These are phyloP conservation scores for Kwoniella dejecticola DNA, from an alignment of 768 basidiomycete species.

Conservation along the genomic window DNA sequence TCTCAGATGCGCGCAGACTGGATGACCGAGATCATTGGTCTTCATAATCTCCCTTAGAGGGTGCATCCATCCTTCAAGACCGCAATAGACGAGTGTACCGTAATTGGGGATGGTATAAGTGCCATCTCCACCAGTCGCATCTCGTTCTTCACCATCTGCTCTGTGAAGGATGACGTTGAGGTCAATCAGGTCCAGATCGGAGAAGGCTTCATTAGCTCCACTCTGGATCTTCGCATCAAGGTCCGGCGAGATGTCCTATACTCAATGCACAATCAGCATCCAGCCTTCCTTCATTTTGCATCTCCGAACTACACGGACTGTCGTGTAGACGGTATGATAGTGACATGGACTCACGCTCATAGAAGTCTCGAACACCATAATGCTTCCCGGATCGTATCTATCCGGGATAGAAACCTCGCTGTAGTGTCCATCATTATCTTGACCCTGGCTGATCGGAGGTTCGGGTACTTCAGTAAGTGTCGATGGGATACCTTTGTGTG, in stretches of 20 bases:
- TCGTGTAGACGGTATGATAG: too few species aligned
- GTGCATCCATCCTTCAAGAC: constrained; percentile 96
- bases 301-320: too few species aligned
- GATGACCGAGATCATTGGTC: constrained; percentile 90
- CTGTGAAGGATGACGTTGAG: constrained; percentile 86
- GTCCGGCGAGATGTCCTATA: constrained; percentile 63
- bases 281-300: too few species aligned
- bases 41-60: constrained; percentile 78
- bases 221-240: constrained; percentile 74
- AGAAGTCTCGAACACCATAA: constrained; percentile 89
- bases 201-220: constrained; percentile 73
- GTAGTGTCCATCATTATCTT: constrained; percentile 69
- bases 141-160: constrained; percentile 85
- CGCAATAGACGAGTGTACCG: constrained; percentile 83
- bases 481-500: constrained; percentile 72
- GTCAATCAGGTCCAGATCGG: constrained; percentile 75
- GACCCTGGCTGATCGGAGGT: constrained; percentile 64
- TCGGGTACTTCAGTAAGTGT: constrained; percentile 67
- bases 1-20: constrained; percentile 82
- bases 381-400: constrained; percentile 89
- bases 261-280: too few species aligned
- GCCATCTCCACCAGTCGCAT: constrained; percentile 80
- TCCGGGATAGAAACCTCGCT: constrained; percentile 82
- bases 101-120: constrained; percentile 75
- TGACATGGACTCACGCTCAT: constrained; percentile 61